Evolutionary conservation across 129 eudicot genomes (phyloP).

Genomic region (Ambrosia trifida): DNA sequence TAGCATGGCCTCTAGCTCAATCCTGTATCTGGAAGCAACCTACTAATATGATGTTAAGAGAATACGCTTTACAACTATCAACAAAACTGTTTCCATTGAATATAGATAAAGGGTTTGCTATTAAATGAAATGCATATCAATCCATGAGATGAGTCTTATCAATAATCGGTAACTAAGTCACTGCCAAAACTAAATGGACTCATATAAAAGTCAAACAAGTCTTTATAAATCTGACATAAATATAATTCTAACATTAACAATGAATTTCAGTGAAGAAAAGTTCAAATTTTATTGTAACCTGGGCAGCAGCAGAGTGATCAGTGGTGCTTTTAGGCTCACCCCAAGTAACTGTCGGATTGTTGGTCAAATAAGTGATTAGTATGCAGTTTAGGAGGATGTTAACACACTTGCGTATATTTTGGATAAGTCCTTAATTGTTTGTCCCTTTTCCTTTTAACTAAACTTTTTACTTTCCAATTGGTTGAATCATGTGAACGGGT

Average conservation of each 20-base stretch:
- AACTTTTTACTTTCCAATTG: too few species aligned
- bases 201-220: background rate
- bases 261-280: background rate
- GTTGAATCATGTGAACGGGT: too few species aligned
- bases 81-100: background rate
- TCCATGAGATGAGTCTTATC: background rate
- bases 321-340: slow-evolving; percentile 92
- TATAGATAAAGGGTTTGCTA: background rate
- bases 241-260: background rate
- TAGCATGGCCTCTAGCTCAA: too few species aligned
- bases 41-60: too few species aligned
- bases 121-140: background rate
- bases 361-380: slow-evolving; percentile 4
- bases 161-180: background rate
- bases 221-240: background rate
- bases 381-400: too few species aligned
- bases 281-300: slow-evolving; percentile 49
- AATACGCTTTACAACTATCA: too few species aligned
- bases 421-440: too few species aligned
- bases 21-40: too few species aligned
- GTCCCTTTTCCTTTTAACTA: too few species aligned
- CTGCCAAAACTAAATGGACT: background rate
- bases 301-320: slow-evolving; percentile 84
- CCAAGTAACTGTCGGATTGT: slow-evolving; percentile 93
- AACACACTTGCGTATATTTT: too few species aligned